A percentile compares a stretch with the other conserved stretches of the same genome.
phyloP scores from a whole-genome alignment of 495 filamentous ascomycete genomes.

The Neurospora sp. region DNA sequence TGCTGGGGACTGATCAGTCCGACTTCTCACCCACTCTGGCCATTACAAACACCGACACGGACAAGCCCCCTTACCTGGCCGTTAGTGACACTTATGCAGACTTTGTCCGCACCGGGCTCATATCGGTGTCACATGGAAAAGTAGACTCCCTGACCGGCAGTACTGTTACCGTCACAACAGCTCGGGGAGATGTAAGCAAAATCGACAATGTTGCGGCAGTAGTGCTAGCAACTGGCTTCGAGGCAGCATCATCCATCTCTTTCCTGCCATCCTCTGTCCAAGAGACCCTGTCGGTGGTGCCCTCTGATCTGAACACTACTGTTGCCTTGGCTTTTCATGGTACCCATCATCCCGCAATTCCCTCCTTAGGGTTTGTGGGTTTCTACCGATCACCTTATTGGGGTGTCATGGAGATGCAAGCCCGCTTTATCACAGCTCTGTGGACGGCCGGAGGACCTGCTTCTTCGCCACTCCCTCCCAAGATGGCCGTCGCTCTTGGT shows the following conservation, averaged over 20 bases:
- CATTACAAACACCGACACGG: constrained; percentile 20
- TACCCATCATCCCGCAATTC: constrained; percentile 48
- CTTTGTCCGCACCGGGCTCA: constrained; percentile 56
- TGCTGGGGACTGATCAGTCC: constrained; percentile 55
- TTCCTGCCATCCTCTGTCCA: constrained; percentile 50
- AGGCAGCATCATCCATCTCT: constrained; percentile 46
- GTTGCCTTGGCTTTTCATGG: constrained; percentile 58
- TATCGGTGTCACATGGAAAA: constrained; percentile 41
- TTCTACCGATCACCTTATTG: constrained; percentile 83
- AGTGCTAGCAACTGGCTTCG: constrained; percentile 70
- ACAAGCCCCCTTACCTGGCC: constrained; percentile 50
- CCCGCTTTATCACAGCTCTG: constrained; percentile 47
- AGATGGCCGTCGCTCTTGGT: constrained; percentile 19
- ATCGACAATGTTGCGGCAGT: constrained; percentile 53
- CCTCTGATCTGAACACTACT: constrained; percentile 49
- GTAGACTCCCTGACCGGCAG: constrained; percentile 18
- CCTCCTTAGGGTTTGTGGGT: constrained; percentile 68
- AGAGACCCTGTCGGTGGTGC: constrained; percentile 43
- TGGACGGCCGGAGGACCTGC: constrained; percentile 25
- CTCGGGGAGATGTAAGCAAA: constrained; percentile 13
- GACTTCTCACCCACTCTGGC: constrained; percentile 36
- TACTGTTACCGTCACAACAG: constrained; percentile 25
- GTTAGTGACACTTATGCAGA: constrained; percentile 62
- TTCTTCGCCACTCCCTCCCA: constrained; percentile 12
- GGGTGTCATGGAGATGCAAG: constrained; percentile 82